Percentiles rank a stretch among this genome's conserved stretches.
Conservation (phyloP, 2,329 filamentous ascomycete genomes). For the Aspergillus oerlinghausenensis region DNA sequence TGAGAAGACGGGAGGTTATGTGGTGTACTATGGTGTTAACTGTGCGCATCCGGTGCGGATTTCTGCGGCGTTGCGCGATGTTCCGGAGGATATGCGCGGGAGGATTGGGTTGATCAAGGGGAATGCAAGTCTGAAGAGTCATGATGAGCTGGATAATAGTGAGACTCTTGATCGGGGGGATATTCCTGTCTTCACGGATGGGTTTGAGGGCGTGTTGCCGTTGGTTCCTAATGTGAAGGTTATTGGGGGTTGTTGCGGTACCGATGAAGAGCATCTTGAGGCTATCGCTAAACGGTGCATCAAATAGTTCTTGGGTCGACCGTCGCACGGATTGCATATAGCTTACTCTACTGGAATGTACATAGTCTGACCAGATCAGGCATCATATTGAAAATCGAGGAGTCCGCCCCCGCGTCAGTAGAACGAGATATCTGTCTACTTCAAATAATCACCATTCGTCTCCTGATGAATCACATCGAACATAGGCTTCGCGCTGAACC, state of each 20-base stretch:
- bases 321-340: neutral
- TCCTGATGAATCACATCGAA: conserved; percentile 67
- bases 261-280: conserved; percentile 10
- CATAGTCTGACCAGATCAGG: neutral
- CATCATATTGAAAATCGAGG: neutral
- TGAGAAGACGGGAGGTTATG: neutral
- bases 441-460: conserved; percentile 52
- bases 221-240: conserved; percentile 5
- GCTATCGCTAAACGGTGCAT: conserved; percentile 1
- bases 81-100: neutral
- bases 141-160: conserved; percentile 5
- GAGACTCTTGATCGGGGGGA: conserved; percentile 3
- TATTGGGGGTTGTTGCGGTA: conserved; percentile 10
- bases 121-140: conserved; percentile 3
- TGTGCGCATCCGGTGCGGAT: conserved; percentile 4
- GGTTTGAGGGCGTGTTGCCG: neutral
- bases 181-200: neutral
- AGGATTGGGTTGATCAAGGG: conserved; percentile 2
- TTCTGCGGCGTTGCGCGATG: neutral
- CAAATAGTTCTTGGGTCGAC: neutral
- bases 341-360: neutral
- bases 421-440: conserved; percentile 22
- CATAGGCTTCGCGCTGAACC: conserved; percentile 66
- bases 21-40: conserved; percentile 2
- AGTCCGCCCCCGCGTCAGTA: neutral